These are phyloP conservation scores for Botrytis tulipae DNA, from an alignment of 2,329 filamentous ascomycete species.

Conservation along the genomic window DNA sequence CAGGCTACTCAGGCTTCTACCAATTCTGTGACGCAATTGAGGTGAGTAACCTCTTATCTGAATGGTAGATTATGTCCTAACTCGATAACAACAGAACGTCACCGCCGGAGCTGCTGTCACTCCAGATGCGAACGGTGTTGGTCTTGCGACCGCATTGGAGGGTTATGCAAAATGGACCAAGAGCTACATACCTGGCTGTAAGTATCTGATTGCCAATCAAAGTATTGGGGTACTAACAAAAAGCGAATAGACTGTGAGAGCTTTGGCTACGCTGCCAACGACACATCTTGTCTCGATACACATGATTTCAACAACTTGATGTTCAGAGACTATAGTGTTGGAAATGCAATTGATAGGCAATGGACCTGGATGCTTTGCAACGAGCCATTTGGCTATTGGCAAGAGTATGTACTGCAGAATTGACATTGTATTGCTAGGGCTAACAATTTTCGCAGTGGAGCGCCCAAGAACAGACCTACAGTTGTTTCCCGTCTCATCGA, in stretches of 20 bases:
- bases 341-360: slow-evolving; percentile 49
- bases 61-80: slow-evolving; percentile 1
- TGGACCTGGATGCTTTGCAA: slow-evolving; percentile 62
- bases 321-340: slow-evolving; percentile 49
- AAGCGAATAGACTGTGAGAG: slow-evolving; percentile 44
- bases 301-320: slow-evolving; percentile 50
- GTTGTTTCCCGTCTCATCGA: slow-evolving; percentile 53
- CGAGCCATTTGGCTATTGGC: slow-evolving; percentile 59
- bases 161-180: slow-evolving; percentile 57
- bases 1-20: slow-evolving; percentile 47
- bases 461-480: slow-evolving; percentile 45
- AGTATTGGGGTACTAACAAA: not conserved
- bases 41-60: slow-evolving; percentile 31
- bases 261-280: slow-evolving; percentile 48
- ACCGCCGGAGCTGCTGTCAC: slow-evolving; percentile 37
- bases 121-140: slow-evolving; percentile 48
- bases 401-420: slow-evolving; percentile 43
- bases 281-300: slow-evolving; percentile 52
- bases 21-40: slow-evolving; percentile 46
- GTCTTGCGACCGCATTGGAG: slow-evolving; percentile 50
- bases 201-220: slow-evolving; percentile 32
- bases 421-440: not conserved
- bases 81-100: slow-evolving; percentile 27
- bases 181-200: slow-evolving; percentile 48
- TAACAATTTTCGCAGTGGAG: slow-evolving; percentile 39